Evolutionary conservation across 2,329 filamentous ascomycete species (phyloP), one percentile per base, ranked within the genome.

Genomic region (Magnaporthiopsis poae): DNA sequence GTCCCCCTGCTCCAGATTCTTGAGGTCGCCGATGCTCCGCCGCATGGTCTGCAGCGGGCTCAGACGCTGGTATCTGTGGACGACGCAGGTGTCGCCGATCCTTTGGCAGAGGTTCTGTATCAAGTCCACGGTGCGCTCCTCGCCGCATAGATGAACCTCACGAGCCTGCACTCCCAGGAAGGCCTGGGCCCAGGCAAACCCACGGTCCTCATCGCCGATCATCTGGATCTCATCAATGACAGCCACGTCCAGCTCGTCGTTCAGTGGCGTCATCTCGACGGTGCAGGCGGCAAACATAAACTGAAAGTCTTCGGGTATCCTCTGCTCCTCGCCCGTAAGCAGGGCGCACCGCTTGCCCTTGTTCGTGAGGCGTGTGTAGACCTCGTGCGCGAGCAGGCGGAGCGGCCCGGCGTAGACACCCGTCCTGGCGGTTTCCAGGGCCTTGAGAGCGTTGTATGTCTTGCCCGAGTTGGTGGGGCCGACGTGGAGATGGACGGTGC

Each of bases 171-270:
- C 83, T 52, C 95, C 95, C 5, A 99, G 81, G 18, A 98, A 81
- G 1, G 95, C 95, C 72, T 92, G 87, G 1, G 93, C 96, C 95
- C 95, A 99, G 2, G 92, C 93, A 88, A 90, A 96, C 1, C 96
- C 95, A 71, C 95, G 88, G 0, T 91, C 86, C 0, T 75, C 69
- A 72, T 92, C 88, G 21, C 86, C 88, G 71, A 99, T 91, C 95
- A 99, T 98, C 77, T 99, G 95, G 67, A 99, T 98, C 79, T 99
- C 95, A 74, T 99, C 95, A 69, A 99, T 94, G 70, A 99, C 94
- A 1, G 92, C 94, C 52, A 99, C 93, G 60, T 98, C 94, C 36
- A 91, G 86, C 2, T 76, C 75, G 4, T 77, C 70, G 71, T 79
- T 83, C n/a, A 82, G 74, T 1, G 84, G 84, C 9, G 83, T 78